Evolutionary conservation across 345 rosid genomes (phyloP).

Genomic region (Pistacia atlantica): DNA sequence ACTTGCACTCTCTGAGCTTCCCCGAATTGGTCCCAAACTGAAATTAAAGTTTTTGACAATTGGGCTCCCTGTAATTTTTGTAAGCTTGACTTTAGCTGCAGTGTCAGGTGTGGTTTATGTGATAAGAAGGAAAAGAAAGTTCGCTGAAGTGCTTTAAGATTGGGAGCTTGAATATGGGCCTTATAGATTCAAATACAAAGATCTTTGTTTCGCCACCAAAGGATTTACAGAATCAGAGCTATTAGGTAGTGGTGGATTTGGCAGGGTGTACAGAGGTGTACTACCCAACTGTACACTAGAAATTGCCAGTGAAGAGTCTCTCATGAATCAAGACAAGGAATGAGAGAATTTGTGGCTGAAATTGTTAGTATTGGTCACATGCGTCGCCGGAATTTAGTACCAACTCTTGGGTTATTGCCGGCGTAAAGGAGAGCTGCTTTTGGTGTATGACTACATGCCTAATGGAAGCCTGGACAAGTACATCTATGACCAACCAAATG

Average conservation of each 20-base stretch:
- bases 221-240: slow-evolving; percentile 62
- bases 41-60: slow-evolving; percentile 39
- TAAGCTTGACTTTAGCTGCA: slow-evolving; percentile 21
- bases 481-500: slow-evolving; percentile 44
- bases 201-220: slow-evolving; percentile 61
- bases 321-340: slow-evolving; percentile 65
- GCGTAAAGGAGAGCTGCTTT: slow-evolving; percentile 56
- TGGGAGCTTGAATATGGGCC: slow-evolving; percentile 75
- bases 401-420: slow-evolving; percentile 58
- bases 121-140: slow-evolving; percentile 51
- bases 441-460: slow-evolving; percentile 68
- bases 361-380: slow-evolving; percentile 55
- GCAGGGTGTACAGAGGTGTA: slow-evolving; percentile 61
- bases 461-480: slow-evolving; percentile 66
- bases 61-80: slow-evolving; percentile 48
- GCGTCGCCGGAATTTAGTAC: slow-evolving; percentile 61
- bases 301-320: slow-evolving; percentile 64
- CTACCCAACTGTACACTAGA: slow-evolving; percentile 43
- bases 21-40: slow-evolving; percentile 36
- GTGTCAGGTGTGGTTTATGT: slow-evolving; percentile 26
- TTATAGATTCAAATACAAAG: slow-evolving; percentile 62
- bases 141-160: slow-evolving; percentile 66
- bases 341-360: slow-evolving; percentile 63
- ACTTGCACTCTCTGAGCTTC: slow-evolving; percentile 51
- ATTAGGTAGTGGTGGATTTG: slow-evolving; percentile 70